Conservation (phyloP, 768 basidiomycete species). For the Fomitopsis pulvina region DNA sequence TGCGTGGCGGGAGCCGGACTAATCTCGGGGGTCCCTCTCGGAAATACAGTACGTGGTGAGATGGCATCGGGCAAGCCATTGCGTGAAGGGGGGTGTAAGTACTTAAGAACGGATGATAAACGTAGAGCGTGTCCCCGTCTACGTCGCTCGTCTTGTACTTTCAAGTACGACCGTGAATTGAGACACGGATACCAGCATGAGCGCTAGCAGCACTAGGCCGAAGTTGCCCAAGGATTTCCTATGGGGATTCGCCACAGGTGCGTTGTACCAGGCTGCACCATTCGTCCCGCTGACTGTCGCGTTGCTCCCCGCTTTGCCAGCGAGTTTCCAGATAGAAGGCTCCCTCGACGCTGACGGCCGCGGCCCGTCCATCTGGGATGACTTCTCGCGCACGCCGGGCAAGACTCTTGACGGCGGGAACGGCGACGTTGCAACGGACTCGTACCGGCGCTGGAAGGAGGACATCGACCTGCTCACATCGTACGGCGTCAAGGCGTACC, state of each 20-base stretch:
- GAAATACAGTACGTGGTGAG: conserved; percentile 30
- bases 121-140: conserved; percentile 12
- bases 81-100: no score
- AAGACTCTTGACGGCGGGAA: conserved; percentile 63
- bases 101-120: conserved; percentile 19
- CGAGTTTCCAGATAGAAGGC: conserved; percentile 72
- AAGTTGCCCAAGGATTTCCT: conserved; percentile 52
- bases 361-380: conserved; percentile 72
- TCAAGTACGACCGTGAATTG: no score
- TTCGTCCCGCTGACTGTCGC: no score
- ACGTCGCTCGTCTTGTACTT: conserved; percentile 27
- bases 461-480: conserved; percentile 55
- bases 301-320: conserved; percentile 25
- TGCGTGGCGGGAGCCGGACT: no score
- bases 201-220: conserved; percentile 12
- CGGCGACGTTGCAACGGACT: conserved; percentile 68
- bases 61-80: conserved; percentile 23
- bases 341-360: conserved; percentile 53
- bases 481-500: conserved; percentile 67
- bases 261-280: conserved; percentile 13
- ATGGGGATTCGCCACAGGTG: conserved; percentile 69
- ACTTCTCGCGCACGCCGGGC: conserved; percentile 56
- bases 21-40: conserved; percentile 36
- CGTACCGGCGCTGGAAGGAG: conserved; percentile 61
- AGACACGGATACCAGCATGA: conserved; percentile 21